Evolutionary conservation across 306 rosid genomes (phyloP).

Genomic region (Cucurbita argyrosperma): DNA sequence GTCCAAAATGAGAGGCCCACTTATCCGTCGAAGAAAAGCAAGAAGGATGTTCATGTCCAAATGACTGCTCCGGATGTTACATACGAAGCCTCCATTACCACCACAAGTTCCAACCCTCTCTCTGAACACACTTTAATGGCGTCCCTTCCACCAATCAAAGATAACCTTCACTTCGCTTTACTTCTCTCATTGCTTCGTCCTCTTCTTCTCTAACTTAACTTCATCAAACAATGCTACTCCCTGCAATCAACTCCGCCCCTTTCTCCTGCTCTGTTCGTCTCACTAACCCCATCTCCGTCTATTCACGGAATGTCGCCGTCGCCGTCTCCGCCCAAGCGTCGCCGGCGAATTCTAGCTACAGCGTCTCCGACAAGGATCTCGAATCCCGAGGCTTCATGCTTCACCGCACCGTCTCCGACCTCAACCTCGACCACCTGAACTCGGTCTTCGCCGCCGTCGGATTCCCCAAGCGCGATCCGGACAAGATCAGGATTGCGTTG

Average conservation of each 20-base stretch:
- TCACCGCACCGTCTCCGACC: constrained; percentile 36
- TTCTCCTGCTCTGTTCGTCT: constrained; percentile 5
- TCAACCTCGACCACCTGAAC: constrained; percentile 62
- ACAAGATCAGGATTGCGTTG: constrained; percentile 48
- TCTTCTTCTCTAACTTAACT: not conserved
- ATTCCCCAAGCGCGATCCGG: constrained; percentile 63
- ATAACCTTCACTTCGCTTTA: not conserved
- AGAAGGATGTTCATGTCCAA: not conserved
- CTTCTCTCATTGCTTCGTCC: not conserved
- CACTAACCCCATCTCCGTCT: not conserved
- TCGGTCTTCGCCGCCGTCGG: constrained; percentile 73
- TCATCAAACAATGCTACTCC: constrained; percentile 1
- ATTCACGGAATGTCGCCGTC: constrained; percentile 11
- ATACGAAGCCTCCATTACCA: not conserved
- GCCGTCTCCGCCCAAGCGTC: constrained; percentile 20
- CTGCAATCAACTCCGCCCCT: not conserved
- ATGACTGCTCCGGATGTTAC: not conserved
- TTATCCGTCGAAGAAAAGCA: not conserved
- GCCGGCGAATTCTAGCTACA: constrained; percentile 2
- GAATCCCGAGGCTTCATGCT: constrained; percentile 59
- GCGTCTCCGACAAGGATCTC: constrained; percentile 45
- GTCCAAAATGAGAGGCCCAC: not conserved
- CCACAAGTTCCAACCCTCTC: not conserved
- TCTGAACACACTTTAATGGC: not conserved
- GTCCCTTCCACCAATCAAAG: not conserved